Evolutionary conservation across 768 basidiomycete species (phyloP), one percentile per base, ranked within the genome.

Genomic region (Suillus subalutaceus): DNA sequence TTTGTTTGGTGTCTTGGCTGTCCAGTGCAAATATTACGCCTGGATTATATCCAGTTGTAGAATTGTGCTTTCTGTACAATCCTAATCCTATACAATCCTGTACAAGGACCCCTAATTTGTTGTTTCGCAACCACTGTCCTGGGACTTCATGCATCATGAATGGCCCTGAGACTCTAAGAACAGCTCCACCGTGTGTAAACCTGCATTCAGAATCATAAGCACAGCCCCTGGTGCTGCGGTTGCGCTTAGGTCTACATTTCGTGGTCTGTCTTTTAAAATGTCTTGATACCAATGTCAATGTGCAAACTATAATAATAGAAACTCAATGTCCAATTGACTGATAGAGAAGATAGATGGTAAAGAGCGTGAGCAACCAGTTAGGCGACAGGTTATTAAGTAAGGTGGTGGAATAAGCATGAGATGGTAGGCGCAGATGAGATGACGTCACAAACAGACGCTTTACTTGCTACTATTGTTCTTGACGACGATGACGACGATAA

Each of bases 401-500:
- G 16, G 67, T 61, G 65, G 53, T 50, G 62, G 46, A 66, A 62
- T 40, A 61, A 55, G 62, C 65, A 61, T 38, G 57, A 53, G 52
- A 56, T 60, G 63, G 52, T 56, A 66, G 46, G 66, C 68, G 70
- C 70, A 72, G 68, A 68, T 30, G 62, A 67, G 32, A 32, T 32
- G 32, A 32, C 32, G 56, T 67, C 69, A 71, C 67, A 72, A 71
- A 68, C 64, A 63, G 56, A 63, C 32, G 48, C 1, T 41, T 59
- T 41, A 59, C 56, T 83, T 82, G 62, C 78, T 75, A 55, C 74
- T 79, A 69, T 83, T 80, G 59, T 84, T 81, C 53, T 79, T 83
- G 26, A 86, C 78, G 35, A 90, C 83, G 40, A 88, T 82, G 6
- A 85, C 88, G 35, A 86, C 80, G 38, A 93, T 81, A 62, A 91